Base-by-base conservation (phyloP, 345 rosid species). In the Trapa incisa region DNA sequence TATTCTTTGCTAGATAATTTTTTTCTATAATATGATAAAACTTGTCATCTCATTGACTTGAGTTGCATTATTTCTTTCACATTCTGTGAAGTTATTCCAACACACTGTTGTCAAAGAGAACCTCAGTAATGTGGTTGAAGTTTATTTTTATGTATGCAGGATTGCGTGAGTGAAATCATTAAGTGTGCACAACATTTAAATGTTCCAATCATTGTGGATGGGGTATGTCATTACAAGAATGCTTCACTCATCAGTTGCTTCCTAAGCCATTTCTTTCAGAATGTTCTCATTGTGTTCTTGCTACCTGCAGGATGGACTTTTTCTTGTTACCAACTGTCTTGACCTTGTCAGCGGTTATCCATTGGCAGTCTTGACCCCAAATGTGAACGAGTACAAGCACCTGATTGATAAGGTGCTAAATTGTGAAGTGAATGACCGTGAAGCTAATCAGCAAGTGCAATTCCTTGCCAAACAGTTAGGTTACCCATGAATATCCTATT, bases 311-410 rank as follows among this genome's bases (percentile, higher is more conserved):
- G 95, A 94, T n/a, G 96, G 93, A 61, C 89, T 94, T 63, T 91
- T 89, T 80, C 99, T 88, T 67, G 85, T 91, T 45, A 88, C 93
- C 37, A 80, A 86, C 72, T 70, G 65, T 69, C 74, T 86, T 67
- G 88, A 89, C 68, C 87, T 94, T 69, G 85, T 94, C 71, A 81
- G 85, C 2, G 83, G 84, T 65, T 88, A 93, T 72, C 89, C 83
- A 9, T 77, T 87, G 47, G 97, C 97, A 77, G 87, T 87, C 65
- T 77, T 94, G 67, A 94, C 96, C 68, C 97, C 95, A 54, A 94
- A 94, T 68, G 89, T 94, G 64, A 85, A 87, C 53, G 97, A 94
- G 81, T 91, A 87, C 79, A 94, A 94, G 82, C 96, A 89, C 52
- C 79, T 94, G 69, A 86, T 94, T 61, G 84, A 83, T 74, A 91